Base-by-base conservation (phyloP, 2,329 filamentous ascomycete species). In the Xylariaceae sp. region DNA sequence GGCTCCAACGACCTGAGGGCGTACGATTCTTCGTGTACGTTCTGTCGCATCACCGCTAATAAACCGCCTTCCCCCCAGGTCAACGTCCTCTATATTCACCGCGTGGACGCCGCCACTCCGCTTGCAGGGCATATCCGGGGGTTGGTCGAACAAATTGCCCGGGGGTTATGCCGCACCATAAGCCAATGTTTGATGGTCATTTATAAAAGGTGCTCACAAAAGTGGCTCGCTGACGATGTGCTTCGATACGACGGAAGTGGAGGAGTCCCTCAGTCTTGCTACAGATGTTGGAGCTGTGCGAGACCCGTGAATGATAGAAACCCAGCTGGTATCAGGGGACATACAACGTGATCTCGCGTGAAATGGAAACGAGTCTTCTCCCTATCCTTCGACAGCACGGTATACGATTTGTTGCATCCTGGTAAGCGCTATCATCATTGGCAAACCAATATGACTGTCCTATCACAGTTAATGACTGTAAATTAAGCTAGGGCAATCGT, bases 251-350 rank as follows among this genome's bases (percentile, higher is more conserved):
- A n/a, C n/a, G n/a, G n/a, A n/a, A n/a, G n/a, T n/a, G n/a, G n/a
- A n/a, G n/a, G 14, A 37, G 3, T 38, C 3, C n/a, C 0, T 45
- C 55, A 4, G 53, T 60, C n/a, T 55, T 70, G 1, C 47, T 62
- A 39, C 45, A 62, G 16, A 63, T 62, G 22, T 46, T 69, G 22
- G 50, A 54, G 4, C 49, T 67, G 12, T 65, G 62, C 50, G 64
- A 67, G 17, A 35, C 56, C 33, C 58, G 66, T 4, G 56, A 53
- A 29, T 68, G 63, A 54, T 46, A 55, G 16, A 67, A 68, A 40
- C 68, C 67, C 1, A 58, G 49, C 5, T 65, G 62, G 42, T 72
- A 71, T 39, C 68, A 72, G 37, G 68, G 67, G 22, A 58, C 62
- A 11, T 71, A 71, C 49, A 69, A 61, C 43, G 46, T 67, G 5